A percentile compares a stretch with the other conserved stretches of the same genome.
These are phyloP conservation scores for Coniferiporia weirii DNA, from an alignment of 1,284 basidiomycete genomes.

Conservation along the genomic window DNA sequence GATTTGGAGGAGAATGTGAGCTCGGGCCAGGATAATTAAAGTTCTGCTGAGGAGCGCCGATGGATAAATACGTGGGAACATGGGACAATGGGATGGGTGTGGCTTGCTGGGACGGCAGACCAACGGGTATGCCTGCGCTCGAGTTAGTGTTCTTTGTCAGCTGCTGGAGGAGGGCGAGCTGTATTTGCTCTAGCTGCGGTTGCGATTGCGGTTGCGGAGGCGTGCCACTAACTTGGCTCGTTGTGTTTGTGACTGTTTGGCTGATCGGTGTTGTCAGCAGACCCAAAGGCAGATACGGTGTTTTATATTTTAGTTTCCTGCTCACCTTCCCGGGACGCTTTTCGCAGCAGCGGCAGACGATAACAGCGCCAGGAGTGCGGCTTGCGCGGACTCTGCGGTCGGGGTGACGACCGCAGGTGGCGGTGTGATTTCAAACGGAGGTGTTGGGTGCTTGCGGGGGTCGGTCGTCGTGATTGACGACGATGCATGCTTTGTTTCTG, in stretches of 20 bases:
- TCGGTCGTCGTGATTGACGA: conserved; percentile 33
- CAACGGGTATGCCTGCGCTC: conserved; percentile 25
- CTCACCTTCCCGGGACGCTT: conserved; percentile 26
- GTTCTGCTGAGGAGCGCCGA: conserved; percentile 13
- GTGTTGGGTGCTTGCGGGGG: conserved; percentile 32
- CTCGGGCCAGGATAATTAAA: conserved; percentile 27
- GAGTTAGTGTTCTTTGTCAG: conserved; percentile 56
- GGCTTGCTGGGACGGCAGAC: conserved; percentile 26
- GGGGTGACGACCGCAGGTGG: conserved; percentile 22
- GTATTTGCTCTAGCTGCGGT: conserved; percentile 43
- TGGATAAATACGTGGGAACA: conserved; percentile 25
- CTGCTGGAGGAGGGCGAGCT: conserved; percentile 68
- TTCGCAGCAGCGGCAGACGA: conserved; percentile 47
- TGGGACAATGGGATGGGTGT: conserved; percentile 25
- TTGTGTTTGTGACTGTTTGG: conserved; percentile 61
- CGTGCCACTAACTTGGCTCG: conserved; percentile 7
- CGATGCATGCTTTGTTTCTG: conserved; percentile 50
- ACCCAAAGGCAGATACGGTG: background rate
- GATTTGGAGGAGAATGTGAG: conserved; percentile 29
- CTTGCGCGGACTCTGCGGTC: conserved; percentile 44
- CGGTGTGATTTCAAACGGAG: conserved; percentile 26
- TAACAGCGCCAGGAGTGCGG: conserved; percentile 61
- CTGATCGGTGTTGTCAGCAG: conserved; percentile 30
- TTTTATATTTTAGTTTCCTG: conserved; percentile 5
- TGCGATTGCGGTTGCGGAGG: conserved; percentile 20